Evolutionary conservation across 164 flowering plant genomes (phyloP).

Genomic region (Stephania cephalantha): DNA sequence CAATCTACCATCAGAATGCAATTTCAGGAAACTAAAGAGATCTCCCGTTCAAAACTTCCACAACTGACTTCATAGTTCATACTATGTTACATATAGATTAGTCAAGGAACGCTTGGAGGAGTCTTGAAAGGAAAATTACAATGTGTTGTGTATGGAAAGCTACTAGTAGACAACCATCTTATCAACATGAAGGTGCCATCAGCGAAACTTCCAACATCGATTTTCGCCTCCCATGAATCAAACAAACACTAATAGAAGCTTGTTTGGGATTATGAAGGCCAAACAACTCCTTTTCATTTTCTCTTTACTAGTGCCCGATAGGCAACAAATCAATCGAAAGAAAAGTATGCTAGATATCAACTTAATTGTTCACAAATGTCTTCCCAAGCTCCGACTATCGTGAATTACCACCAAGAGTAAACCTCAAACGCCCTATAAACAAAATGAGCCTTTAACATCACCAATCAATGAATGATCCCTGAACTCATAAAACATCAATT

Average conservation of each 20-base stretch:
- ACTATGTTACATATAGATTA: not conserved
- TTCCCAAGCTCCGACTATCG: too few species aligned
- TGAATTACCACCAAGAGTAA: too few species aligned
- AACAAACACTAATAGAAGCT: slow-evolving; percentile 17
- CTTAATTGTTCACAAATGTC: too few species aligned
- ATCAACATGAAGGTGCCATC: slow-evolving; percentile 19
- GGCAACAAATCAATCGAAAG: too few species aligned
- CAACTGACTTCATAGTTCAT: not conserved
- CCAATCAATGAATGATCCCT: too few species aligned
- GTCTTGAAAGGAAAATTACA: not conserved
- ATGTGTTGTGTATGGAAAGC: slow-evolving; percentile 14
- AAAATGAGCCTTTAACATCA: too few species aligned
- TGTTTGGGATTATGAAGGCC: slow-evolving; percentile 22
- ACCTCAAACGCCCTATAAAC: too few species aligned
- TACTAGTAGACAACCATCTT: slow-evolving; percentile 23
- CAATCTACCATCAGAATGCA: not conserved
- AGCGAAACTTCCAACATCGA: slow-evolving; percentile 23
- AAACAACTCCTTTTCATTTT: too few species aligned
- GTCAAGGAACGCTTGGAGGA: not conserved
- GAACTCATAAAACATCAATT: too few species aligned
- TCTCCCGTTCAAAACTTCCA: not conserved
- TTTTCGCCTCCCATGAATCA: slow-evolving; percentile 37
- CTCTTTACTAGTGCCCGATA: too few species aligned
- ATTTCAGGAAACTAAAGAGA: not conserved
- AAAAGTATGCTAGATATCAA: too few species aligned